Percentiles rank a stretch among this genome's conserved stretches.
These are phyloP conservation scores for Trypanosoma rangeli DNA, from an alignment of 208 protist species.

Conservation along the genomic window DNA sequence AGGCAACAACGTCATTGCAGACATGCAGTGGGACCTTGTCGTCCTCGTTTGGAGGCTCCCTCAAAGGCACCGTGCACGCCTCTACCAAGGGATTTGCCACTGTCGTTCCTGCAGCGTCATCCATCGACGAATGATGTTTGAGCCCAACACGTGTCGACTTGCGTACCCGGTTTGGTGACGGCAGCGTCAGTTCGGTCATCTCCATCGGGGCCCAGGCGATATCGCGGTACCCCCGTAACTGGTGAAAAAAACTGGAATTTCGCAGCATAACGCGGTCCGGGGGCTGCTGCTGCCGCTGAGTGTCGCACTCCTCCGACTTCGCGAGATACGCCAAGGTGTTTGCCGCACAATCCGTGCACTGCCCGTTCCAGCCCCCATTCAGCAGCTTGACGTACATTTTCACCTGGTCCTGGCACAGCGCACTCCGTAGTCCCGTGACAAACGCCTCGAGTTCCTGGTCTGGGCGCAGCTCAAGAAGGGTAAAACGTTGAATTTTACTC, in stretches of 20 bases:
- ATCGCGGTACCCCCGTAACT: background rate
- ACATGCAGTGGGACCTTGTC: background rate
- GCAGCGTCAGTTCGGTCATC: background rate
- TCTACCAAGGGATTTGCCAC: background rate
- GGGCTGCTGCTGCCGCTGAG: background rate
- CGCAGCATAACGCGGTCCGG: background rate
- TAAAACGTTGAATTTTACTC: conserved; percentile 3
- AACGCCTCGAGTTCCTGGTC: conserved; percentile 39
- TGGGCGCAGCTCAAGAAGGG: conserved; percentile 34
- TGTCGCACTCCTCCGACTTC: background rate
- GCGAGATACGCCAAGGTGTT: conserved; percentile 9
- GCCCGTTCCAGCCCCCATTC: background rate
- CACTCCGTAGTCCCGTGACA: conserved; percentile 50
- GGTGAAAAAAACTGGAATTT: background rate
- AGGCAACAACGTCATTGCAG: background rate
- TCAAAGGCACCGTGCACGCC: background rate
- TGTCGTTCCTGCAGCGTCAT: background rate
- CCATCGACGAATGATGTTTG: background rate
- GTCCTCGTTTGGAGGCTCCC: background rate
- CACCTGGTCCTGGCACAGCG: conserved; percentile 81
- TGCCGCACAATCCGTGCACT: background rate
- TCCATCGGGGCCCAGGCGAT: conserved; percentile 9
- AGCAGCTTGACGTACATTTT: conserved; percentile 11
- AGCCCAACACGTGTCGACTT: background rate
- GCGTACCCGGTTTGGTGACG: background rate